A percentile compares a stretch with the other conserved stretches of the same genome.
Conservation (phyloP, 768 basidiomycete species). For the Steccherinum ochraceum region DNA sequence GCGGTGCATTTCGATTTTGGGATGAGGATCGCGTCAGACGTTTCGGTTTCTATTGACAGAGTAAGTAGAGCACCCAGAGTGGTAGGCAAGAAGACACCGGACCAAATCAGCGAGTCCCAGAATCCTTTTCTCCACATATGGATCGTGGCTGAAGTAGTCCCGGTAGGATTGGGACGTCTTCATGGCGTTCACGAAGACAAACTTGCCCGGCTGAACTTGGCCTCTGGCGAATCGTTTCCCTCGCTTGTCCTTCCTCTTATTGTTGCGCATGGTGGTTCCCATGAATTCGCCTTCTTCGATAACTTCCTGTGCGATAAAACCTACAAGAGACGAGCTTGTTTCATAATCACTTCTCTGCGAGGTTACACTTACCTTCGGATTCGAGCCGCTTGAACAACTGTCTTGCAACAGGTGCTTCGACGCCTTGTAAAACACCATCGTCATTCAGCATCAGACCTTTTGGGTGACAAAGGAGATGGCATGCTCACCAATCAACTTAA, state of each 20-base stretch:
- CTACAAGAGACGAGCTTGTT: too few relatives aligned
- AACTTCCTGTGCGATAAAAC: constrained; percentile 51
- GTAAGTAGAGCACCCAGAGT: neutral
- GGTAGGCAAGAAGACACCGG: constrained; percentile 14
- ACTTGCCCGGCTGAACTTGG: constrained; percentile 49
- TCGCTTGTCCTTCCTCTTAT: constrained; percentile 30
- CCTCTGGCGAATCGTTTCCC: constrained; percentile 35
- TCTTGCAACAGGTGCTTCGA: constrained; percentile 45
- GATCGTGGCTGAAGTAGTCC: constrained; percentile 65
- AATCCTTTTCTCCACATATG: constrained; percentile 50
- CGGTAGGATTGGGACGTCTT: constrained; percentile 41
- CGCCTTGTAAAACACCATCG: constrained; percentile 31
- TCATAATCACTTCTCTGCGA: too few relatives aligned
- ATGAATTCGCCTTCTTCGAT: constrained; percentile 43
- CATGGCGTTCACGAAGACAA: constrained; percentile 47
- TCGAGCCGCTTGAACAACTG: constrained; percentile 67
- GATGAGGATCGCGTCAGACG: neutral
- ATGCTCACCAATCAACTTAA: constrained; percentile 51
- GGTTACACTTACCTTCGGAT: constrained; percentile 69
- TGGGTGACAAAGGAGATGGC: neutral
- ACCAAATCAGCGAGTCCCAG: constrained; percentile 58
- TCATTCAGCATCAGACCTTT: constrained; percentile 2
- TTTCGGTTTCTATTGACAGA: constrained; percentile 7
- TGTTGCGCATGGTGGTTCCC: constrained; percentile 32
- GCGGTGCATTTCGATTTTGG: too few relatives aligned